These are phyloP conservation scores for Botrytis sinoallii DNA, from an alignment of 2,329 filamentous ascomycete genomes.

Conservation along the genomic window DNA sequence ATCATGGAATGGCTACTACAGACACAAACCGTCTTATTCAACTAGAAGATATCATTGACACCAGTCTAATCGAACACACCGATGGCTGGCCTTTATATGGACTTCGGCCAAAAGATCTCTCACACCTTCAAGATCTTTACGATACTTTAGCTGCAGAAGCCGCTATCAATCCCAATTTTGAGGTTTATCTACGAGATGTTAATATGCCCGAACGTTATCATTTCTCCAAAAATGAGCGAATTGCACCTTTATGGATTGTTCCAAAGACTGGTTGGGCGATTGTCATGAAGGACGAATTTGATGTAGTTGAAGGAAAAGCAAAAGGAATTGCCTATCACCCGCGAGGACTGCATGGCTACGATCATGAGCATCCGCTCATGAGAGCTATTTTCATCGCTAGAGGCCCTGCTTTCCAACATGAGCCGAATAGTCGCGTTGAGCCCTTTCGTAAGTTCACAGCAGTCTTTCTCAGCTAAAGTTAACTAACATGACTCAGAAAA, in stretches of 20 bases:
- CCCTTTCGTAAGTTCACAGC: constrained; percentile 68
- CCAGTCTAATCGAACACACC: constrained; percentile 71
- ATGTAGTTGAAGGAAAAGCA: constrained; percentile 64
- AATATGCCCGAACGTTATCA: constrained; percentile 94
- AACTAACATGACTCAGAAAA: constrained; percentile 63
- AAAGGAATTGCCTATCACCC: constrained; percentile 71
- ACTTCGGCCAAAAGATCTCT: constrained; percentile 70
- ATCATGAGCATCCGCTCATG: constrained; percentile 94
- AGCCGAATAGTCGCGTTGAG: constrained; percentile 73
- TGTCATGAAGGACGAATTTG: constrained; percentile 74
- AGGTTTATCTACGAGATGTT: constrained; percentile 81
- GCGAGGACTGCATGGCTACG: constrained; percentile 86
- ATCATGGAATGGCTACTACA: constrained; percentile 97
- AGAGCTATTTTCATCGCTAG: constrained; percentile 89
- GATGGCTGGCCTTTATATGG: constrained; percentile 96
- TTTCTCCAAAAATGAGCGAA: constrained; percentile 82
- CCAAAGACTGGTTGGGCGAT: constrained; percentile 93
- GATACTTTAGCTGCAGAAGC: constrained; percentile 55
- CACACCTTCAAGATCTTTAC: constrained; percentile 67
- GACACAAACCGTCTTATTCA: constrained; percentile 77
- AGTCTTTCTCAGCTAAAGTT: background rate
- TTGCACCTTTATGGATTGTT: constrained; percentile 92
- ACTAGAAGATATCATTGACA: constrained; percentile 83
- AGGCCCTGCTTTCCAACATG: constrained; percentile 87
- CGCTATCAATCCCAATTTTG: constrained; percentile 64